Base-by-base conservation (phyloP, 148 eudicot genomes). In the Chenopodium album region DNA sequence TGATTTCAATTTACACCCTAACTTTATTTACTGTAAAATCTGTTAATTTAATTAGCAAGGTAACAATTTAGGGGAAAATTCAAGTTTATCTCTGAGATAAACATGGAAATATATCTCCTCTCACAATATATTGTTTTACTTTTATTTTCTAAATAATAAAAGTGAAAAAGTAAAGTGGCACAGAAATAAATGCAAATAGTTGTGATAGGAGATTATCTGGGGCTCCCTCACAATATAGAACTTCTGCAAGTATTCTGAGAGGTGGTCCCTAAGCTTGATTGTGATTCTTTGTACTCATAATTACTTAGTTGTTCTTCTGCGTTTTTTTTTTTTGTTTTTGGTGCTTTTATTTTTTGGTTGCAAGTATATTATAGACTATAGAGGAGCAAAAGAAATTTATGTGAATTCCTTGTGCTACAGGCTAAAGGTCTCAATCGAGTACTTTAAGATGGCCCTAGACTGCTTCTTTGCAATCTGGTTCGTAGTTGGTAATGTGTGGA, bases 381-480 rank as follows among this genome's bases (percentile, higher is more conserved):
- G 63, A 31, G 47, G 75, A 69, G 10, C 31, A 44, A 46, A 62
- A 48, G 32, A 23, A 73, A 22, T 64, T 10, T 9, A 10, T 41
- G 47, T 70, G 73, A n/a, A 23, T 78, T 13, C 50, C 65, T 87
- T 87, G 5, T 81, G 29, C 80, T 82, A 83, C 93, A 95, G 98
- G 84, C 79, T 93, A 44, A 95, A 92, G 90, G 92, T 87, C 54
- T 71, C 86, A 72, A 82, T 90, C 46, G 98, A 95, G 75, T 93
- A 95, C 88, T 87, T 92, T 84, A 95, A 95, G 90, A 92, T 92
- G 97, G 92, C 88, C 68, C 81, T 95, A 76, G 98, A 93, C 88
- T 93, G 98, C 92, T 95, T 92, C 94, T 95, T 95, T 84, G 98
- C 98, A 4, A 88, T 93, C 77, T 95, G 98, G 98, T 95, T 95